Base-by-base conservation (phyloP, 805 yeast genomes). In the Novakomyces olei region DNA sequence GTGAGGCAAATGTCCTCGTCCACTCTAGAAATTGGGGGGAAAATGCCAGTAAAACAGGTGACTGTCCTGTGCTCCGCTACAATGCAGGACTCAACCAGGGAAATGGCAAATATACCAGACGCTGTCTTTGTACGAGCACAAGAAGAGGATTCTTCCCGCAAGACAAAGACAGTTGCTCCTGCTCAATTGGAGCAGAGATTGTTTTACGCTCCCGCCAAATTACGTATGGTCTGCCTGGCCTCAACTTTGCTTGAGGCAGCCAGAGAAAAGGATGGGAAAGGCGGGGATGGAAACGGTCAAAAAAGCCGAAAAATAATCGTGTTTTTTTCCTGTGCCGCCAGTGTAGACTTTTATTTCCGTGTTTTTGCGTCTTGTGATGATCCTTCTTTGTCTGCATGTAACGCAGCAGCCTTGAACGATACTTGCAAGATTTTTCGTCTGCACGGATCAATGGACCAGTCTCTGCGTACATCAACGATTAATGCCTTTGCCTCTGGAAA, bases 51-150 rank as follows among this genome's bases (percentile, higher is more conserved):
- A 0, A 61, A 65, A 41, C 63, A 94, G 44, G 62, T 79, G 26
- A 83, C 77, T 42, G 65, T 88, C 4, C 55, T 88, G 34, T 88
- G 96, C 60, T 83, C 95, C 26, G 99, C 99, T 1, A 88, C 99
- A 0, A 69, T 80, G 55, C 79, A 78, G 42, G 69, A 69, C 15
- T 72, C 68, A 36, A 95, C 79, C 10, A 65, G 72, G 43, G 69
- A 77, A 43, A 59, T 88, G 35, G 93, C 93, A 16, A 73, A 77
- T 38, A 61, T 78, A 5, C 65, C 36, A 10, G 27, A 19, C 7
- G 36, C 33, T 14, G 37, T 34, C 14, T 39, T 36, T 29, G n/a
- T 12, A 4, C 18, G 19, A 5, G 8, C 30, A 9, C 19, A 27
- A 5, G 30, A 27, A 4, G 16, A 15, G 15, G 30, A 27, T 16